Base-by-base conservation (phyloP, 2,329 filamentous ascomycete species). In the Cytospora mali region DNA sequence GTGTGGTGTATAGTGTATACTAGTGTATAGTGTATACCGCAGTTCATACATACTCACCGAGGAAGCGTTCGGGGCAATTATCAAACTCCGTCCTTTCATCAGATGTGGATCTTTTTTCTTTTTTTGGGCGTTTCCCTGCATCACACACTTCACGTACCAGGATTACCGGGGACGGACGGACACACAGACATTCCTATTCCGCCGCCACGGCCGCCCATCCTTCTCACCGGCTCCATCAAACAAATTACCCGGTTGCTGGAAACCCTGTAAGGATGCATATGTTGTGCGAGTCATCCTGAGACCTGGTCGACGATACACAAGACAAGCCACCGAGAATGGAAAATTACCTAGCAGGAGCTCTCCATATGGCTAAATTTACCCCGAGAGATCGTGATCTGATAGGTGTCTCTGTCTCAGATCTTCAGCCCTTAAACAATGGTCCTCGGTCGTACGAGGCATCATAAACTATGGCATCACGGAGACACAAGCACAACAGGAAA, bases 221-320 rank as follows among this genome's bases (percentile, higher is more conserved):
- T 13, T 21, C n/a, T 46, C n/a, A 46, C 42, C 42, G 42, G 21
- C 35, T 18, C 35, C 35, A n/a, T 39, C 14, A 39, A 18, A 18
- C 5, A 59, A 16, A 7, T 59, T 10, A 42, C 49, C 57, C 31
- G 57, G 49, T 18, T 49, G 31, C 31, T 16, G n/a, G 28, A 25
- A 25, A 28, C 23, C 49, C 28, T 39, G 27, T 23, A 60, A 10
- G 58, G 50, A 33, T 54, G 49, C 58, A 54, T 60, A 33, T 59
- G 49, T 10, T 39, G 52, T 55, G 52, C 25, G 31, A 28, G 27
- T 33, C 39, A 23, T 52, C 29, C n/a, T n/a, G n/a, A n/a, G n/a
- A 21, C 39, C 6, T 10, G 31, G 42, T 23, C 21, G 42, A n/a
- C 16, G 42, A 46, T 23, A 46, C 42, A 46, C 42, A 23, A 6